Evolutionary conservation across 257 asterid species (phyloP).

Genomic region (Leonotis leonurus): DNA sequence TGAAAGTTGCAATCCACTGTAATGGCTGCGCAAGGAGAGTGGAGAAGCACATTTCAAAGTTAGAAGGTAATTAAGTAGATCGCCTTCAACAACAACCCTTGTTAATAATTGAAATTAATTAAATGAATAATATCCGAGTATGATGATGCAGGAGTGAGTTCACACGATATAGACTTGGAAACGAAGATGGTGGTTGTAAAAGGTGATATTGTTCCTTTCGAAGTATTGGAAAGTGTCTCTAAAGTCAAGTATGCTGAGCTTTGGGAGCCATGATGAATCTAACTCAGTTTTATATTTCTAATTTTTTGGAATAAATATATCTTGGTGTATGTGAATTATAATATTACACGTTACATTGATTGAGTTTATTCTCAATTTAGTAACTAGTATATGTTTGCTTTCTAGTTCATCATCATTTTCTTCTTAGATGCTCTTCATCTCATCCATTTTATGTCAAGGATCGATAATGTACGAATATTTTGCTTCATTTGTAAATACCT

Average conservation of each 20-base stretch:
- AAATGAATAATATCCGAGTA: too few species aligned
- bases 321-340: not conserved
- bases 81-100: too few species aligned
- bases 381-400: too few species aligned
- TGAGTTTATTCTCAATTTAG: not conserved
- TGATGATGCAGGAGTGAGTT: constrained; percentile 50
- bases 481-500: too few species aligned
- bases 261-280: constrained; percentile 29
- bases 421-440: not conserved
- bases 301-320: not conserved
- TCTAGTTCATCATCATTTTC: too few species aligned
- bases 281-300: too few species aligned
- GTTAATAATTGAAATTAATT: too few species aligned
- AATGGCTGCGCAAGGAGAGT: constrained; percentile 75
- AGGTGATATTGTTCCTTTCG: constrained; percentile 72
- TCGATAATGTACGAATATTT: too few species aligned
- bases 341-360: not conserved
- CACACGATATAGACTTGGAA: constrained; percentile 68
- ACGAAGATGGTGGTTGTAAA: constrained; percentile 75
- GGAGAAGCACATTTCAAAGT: constrained; percentile 57
- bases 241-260: constrained; percentile 64
- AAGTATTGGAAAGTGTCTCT: constrained; percentile 82
- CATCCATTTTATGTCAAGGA: not conserved
- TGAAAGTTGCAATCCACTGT: constrained; percentile 63
- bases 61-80: too few species aligned